A percentile compares a stretch with the other conserved stretches of the same genome.
These are phyloP conservation scores for Daldinia caldariorum DNA, from an alignment of 495 filamentous ascomycete genomes.

Conservation along the genomic window DNA sequence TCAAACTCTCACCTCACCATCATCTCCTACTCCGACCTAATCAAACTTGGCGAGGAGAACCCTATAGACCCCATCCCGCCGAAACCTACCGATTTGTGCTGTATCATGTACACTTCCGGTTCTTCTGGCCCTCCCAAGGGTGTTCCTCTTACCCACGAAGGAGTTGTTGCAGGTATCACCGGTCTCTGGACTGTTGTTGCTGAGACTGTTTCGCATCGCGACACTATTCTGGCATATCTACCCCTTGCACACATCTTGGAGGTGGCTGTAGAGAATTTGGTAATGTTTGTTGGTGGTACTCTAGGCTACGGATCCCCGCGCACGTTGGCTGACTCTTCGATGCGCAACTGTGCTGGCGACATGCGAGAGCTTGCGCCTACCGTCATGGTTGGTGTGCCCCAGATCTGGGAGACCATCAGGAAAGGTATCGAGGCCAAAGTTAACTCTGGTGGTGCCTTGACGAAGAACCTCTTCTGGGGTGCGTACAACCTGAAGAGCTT, in stretches of 20 bases:
- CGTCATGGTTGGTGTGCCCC: conserved; percentile 85
- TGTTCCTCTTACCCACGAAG: conserved; percentile 80
- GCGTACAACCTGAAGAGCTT: conserved; percentile 61
- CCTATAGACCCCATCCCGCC: conserved; percentile 73
- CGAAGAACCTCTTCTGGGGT: conserved; percentile 54
- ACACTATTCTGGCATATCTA: conserved; percentile 80
- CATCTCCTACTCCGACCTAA: conserved; percentile 57
- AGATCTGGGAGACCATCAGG: conserved; percentile 79
- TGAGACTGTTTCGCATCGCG: conserved; percentile 61
- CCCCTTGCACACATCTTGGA: conserved; percentile 92
- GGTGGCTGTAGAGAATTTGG: conserved; percentile 79
- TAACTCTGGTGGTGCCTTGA: conserved; percentile 51
- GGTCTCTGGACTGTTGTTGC: conserved; percentile 55
- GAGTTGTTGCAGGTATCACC: conserved; percentile 72
- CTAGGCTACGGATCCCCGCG: conserved; percentile 88
- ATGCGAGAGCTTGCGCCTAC: conserved; percentile 84
- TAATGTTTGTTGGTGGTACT: conserved; percentile 75
- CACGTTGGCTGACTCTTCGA: conserved; percentile 74
- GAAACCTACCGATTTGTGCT: conserved; percentile 74
- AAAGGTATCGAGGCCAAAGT: conserved; percentile 79
- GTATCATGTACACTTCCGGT: conserved; percentile 96
- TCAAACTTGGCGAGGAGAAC: conserved; percentile 69
- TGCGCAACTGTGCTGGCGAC: conserved; percentile 65
- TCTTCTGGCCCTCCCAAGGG: conserved; percentile 92
- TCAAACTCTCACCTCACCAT: conserved; percentile 53